Percentiles rank a stretch among this genome's conserved stretches.
Evolutionary conservation across 805 yeast species (phyloP).

Genomic region (Naumovozyma baii): DNA sequence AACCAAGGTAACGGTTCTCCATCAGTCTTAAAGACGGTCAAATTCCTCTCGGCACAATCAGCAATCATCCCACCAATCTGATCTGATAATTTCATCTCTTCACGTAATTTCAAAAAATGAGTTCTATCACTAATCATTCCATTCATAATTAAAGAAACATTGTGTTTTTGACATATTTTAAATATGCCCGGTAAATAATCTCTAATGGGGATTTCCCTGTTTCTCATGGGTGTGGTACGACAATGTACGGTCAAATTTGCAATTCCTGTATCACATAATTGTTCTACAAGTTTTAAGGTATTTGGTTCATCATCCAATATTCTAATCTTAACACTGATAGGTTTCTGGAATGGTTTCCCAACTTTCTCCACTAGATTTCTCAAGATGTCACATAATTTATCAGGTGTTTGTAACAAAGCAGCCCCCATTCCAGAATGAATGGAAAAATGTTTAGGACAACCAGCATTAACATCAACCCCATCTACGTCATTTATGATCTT

Average conservation of each 20-base stretch:
- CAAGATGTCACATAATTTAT: slow-evolving; percentile 60
- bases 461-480: slow-evolving; percentile 90
- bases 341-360: slow-evolving; percentile 65
- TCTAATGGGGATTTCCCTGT: slow-evolving; percentile 71
- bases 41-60: slow-evolving; percentile 78
- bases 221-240: slow-evolving; percentile 81
- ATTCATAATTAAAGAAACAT: slow-evolving; percentile 69
- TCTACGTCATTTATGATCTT: slow-evolving; percentile 77
- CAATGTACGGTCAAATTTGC: slow-evolving; percentile 84
- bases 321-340: slow-evolving; percentile 87
- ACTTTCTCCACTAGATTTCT: slow-evolving; percentile 62
- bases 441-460: slow-evolving; percentile 95
- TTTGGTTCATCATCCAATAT: slow-evolving; percentile 54
- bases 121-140: slow-evolving; percentile 55
- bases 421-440: slow-evolving; percentile 98
- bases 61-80: slow-evolving; percentile 92
- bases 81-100: slow-evolving; percentile 36
- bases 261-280: slow-evolving; percentile 69
- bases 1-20: slow-evolving; percentile 43
- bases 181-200: slow-evolving; percentile 56
- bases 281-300: slow-evolving; percentile 49
- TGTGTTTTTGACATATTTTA: slow-evolving; percentile 47
- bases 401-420: slow-evolving; percentile 77
- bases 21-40: slow-evolving; percentile 51
- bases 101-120: slow-evolving; percentile 47